Conservation (phyloP, 202 grass and related monocot genomes). For the Saccharum hybrid region DNA sequence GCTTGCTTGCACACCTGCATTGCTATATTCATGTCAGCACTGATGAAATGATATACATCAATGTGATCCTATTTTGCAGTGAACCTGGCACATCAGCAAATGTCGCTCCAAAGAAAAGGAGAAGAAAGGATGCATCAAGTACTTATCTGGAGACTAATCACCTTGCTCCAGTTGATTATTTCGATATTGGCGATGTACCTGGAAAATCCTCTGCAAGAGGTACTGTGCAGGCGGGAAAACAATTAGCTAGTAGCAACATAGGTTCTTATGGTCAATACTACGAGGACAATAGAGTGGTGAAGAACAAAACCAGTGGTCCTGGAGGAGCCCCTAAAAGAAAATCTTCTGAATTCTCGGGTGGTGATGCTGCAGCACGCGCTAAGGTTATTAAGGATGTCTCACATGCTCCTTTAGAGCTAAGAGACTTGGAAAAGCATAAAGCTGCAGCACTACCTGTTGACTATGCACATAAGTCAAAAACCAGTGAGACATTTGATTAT, state of each 20-base stretch:
- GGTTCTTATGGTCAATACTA: constrained; percentile 51
- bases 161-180: constrained; percentile 59
- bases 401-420: constrained; percentile 59
- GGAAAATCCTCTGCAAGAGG: constrained; percentile 59
- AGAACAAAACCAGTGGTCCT: constrained; percentile 51
- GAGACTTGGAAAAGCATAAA: constrained; percentile 72
- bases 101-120: constrained; percentile 79
- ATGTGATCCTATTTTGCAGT: constrained; percentile 53
- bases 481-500: constrained; percentile 58
- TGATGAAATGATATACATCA: constrained; percentile 40
- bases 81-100: constrained; percentile 57
- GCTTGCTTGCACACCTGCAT: constrained; percentile 29
- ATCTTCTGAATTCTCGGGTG: constrained; percentile 49
- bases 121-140: constrained; percentile 77
- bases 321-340: constrained; percentile 58
- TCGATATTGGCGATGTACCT: constrained; percentile 45
- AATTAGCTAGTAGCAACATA: constrained; percentile 46
- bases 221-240: constrained; percentile 45
- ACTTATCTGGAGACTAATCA: constrained; percentile 52
- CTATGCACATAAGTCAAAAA: constrained; percentile 56
- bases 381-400: constrained; percentile 65
- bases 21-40: constrained; percentile 38
- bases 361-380: constrained; percentile 47
- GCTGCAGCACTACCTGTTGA: constrained; percentile 37
- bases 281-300: constrained; percentile 52